Conservation (phyloP, 148 eudicot genomes). For the Diospyros kaki region DNA sequence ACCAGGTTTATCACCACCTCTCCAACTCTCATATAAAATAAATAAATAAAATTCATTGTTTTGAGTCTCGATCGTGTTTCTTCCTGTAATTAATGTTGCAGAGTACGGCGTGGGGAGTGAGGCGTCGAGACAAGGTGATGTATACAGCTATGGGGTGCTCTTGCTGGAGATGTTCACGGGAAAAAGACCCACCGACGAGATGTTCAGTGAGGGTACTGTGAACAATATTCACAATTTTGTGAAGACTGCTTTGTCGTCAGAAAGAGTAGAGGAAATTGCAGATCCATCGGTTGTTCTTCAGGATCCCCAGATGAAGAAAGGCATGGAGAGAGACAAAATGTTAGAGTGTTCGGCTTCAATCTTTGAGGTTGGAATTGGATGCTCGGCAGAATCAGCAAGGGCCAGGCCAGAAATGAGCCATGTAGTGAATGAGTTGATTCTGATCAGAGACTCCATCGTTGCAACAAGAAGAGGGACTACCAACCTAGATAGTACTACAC, state of each 20-base stretch:
- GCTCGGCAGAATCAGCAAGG: constrained; percentile 6
- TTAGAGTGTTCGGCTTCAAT: background rate
- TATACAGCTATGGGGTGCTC: constrained; percentile 17
- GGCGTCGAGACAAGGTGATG: constrained; percentile 15
- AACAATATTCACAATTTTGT: constrained; percentile 13
- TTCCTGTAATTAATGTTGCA: too few species aligned
- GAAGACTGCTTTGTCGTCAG: background rate
- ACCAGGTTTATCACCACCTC: too few species aligned
- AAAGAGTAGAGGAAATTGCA: constrained; percentile 5
- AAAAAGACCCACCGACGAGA: constrained; percentile 12
- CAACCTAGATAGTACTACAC: too few species aligned
- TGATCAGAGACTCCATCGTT: constrained; percentile 2
- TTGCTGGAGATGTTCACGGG: constrained; percentile 15
- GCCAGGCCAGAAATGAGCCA: background rate
- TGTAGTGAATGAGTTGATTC: constrained; percentile 6
- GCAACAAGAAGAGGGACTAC: background rate
- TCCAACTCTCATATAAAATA: too few species aligned
- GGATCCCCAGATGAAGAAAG: constrained; percentile 1
- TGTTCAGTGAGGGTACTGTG: background rate
- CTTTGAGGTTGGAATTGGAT: constrained; percentile 1
- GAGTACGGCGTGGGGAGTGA: constrained; percentile 15
- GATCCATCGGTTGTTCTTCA: constrained; percentile 10
- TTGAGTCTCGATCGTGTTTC: too few species aligned
- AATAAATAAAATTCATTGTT: too few species aligned
- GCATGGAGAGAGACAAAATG: background rate